Conservation (phyloP, 805 yeast species). For the Cyberlindnera euphorbiiphila region DNA sequence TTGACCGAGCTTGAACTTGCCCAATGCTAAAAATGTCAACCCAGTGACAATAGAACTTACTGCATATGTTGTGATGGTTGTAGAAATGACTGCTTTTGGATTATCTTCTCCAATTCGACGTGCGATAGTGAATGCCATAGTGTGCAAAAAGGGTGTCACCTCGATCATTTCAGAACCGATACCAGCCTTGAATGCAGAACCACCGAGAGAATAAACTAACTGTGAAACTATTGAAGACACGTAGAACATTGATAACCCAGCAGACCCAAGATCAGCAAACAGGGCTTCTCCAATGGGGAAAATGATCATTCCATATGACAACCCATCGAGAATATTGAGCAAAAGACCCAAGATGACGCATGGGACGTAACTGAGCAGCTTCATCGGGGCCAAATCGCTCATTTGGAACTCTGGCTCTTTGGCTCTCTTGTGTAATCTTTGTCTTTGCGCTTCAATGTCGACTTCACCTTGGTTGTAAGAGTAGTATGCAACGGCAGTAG, state of each 20-base stretch:
- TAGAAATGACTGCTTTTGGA: constrained; percentile 61
- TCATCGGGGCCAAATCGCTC: constrained; percentile 14
- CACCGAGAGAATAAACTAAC: constrained; percentile 82
- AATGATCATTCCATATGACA: constrained; percentile 96
- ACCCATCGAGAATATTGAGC: constrained; percentile 84
- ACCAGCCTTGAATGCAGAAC: constrained; percentile 85
- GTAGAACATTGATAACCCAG: constrained; percentile 92
- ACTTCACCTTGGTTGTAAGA: constrained; percentile 7
- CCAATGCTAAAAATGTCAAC: constrained; percentile 67
- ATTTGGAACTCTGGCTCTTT: constrained; percentile 13
- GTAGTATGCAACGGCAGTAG: constrained; percentile 12
- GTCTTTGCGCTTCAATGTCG: constrained; percentile 10
- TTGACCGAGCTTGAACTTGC: constrained; percentile 76
- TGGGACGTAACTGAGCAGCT: constrained; percentile 42
- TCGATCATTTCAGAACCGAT: constrained; percentile 98
- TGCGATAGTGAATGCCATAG: constrained; percentile 80
- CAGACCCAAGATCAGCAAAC: constrained; percentile 76
- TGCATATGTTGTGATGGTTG: constrained; percentile 84
- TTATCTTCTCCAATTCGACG: constrained; percentile 47
- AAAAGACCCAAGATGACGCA: constrained; percentile 83
- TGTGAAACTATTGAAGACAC: constrained; percentile 89
- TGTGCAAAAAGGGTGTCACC: constrained; percentile 96
- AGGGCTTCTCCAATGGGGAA: constrained; percentile 84
- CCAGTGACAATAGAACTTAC: constrained; percentile 86
- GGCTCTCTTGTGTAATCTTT: background rate